These are phyloP conservation scores for Eruca vesicaria DNA, from an alignment of 441 rosid genomes.

Conservation along the genomic window DNA sequence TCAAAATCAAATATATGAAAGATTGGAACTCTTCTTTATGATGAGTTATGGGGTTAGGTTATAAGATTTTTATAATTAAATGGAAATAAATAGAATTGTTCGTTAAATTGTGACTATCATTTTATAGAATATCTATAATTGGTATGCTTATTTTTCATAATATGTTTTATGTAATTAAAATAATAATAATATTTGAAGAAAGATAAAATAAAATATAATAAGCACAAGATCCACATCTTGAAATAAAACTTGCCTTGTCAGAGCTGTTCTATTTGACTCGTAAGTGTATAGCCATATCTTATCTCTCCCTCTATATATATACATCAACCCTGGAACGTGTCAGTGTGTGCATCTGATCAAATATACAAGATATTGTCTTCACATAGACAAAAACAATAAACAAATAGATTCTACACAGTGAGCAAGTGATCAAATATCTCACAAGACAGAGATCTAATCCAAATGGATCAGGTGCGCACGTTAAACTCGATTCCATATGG, in stretches of 20 bases:
- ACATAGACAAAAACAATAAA: constrained; percentile 2
- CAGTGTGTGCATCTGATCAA: constrained; percentile 13
- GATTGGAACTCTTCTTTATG: too few relatives aligned
- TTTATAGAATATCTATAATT: too few relatives aligned
- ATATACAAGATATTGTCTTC: constrained; percentile 9
- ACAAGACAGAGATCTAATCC: constrained; percentile 4
- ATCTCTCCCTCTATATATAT: background rate
- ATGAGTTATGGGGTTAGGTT: too few relatives aligned
- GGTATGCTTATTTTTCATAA: too few relatives aligned
- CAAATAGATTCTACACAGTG: background rate
- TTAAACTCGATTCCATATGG: constrained; percentile 21
- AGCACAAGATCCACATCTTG: constrained; percentile 30
- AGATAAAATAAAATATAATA: background rate
- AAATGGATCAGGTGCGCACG: constrained; percentile 27
- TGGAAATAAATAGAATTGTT: too few relatives aligned
- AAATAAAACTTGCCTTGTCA: constrained; percentile 29
- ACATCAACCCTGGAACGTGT: constrained; percentile 9
- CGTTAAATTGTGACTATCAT: too few relatives aligned
- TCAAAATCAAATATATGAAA: too few relatives aligned
- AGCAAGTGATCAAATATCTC: constrained; percentile 3
- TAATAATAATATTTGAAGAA: background rate
- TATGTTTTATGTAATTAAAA: background rate
- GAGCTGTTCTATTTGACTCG: constrained; percentile 26
- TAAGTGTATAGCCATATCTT: background rate
- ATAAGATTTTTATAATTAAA: too few relatives aligned